Evolutionary conservation across 2,329 filamentous ascomycete species (phyloP).

Genomic region (Sarocladium oryzae): DNA sequence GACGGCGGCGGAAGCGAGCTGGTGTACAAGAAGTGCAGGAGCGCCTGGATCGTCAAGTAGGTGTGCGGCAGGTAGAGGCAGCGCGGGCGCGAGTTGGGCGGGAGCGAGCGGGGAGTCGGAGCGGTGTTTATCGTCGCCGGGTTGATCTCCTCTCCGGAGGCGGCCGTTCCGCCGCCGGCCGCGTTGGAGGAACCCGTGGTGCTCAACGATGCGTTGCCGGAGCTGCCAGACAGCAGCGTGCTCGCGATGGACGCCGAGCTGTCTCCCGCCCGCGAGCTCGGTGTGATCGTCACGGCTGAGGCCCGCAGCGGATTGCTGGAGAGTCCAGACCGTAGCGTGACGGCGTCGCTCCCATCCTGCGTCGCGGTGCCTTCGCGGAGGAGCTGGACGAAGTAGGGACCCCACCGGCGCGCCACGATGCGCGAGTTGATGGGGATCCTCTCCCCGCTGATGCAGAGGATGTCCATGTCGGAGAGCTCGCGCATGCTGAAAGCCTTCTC

Average conservation of each 20-base stretch:
- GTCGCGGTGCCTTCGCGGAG: conserved; percentile 72
- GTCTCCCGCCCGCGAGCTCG: conserved; percentile 47
- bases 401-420: conserved; percentile 83
- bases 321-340: conserved; percentile 63
- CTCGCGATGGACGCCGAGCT: conserved; percentile 37
- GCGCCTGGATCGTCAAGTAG: conserved; percentile 77
- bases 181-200: conserved; percentile 38
- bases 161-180: conserved; percentile 28
- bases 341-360: conserved; percentile 66
- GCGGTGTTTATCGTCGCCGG: conserved; percentile 42
- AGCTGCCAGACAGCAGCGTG: conserved; percentile 30
- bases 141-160: conserved; percentile 35
- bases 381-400: conserved; percentile 90
- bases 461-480: conserved; percentile 96
- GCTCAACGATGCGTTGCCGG: conserved; percentile 32
- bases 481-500: conserved; percentile 69
- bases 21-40: conserved; percentile 91
- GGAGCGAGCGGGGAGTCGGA: conserved; percentile 49
- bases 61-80: conserved; percentile 93
- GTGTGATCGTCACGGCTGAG: conserved; percentile 81
- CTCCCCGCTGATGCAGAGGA: conserved; percentile 84
- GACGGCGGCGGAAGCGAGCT: conserved; percentile 73
- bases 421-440: conserved; percentile 90
- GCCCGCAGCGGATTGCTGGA: conserved; percentile 57
- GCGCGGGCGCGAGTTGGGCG: conserved; percentile 65